These are phyloP conservation scores for Pseudogymnoascus destructans DNA, from an alignment of 2,329 filamentous ascomycete genomes.

Conservation along the genomic window DNA sequence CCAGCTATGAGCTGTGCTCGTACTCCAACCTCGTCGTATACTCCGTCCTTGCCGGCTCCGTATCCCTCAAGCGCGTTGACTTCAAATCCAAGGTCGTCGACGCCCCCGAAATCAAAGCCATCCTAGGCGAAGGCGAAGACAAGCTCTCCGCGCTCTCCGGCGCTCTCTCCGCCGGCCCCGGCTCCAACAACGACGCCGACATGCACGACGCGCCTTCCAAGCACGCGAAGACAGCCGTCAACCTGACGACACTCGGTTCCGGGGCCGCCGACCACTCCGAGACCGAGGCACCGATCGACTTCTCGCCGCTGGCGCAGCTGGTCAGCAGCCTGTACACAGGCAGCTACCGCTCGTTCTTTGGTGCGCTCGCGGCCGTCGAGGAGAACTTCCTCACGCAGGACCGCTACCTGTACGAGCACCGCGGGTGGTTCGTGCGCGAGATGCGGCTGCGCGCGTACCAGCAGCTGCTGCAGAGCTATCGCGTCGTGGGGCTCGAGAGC, in stretches of 20 bases:
- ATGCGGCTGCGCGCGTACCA: slow-evolving; percentile 96
- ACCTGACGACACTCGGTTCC: slow-evolving; percentile 70
- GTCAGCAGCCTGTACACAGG: slow-evolving; percentile 88
- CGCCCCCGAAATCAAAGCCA: slow-evolving; percentile 94
- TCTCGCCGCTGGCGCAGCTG: slow-evolving; percentile 72
- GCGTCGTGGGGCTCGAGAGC: slow-evolving; percentile 88
- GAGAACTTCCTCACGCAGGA: slow-evolving; percentile 89
- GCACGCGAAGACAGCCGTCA: slow-evolving; percentile 58
- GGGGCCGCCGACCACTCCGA: slow-evolving; percentile 55
- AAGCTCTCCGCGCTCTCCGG: slow-evolving; percentile 73
- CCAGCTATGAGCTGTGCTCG: slow-evolving; percentile 94
- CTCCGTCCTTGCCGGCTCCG: slow-evolving; percentile 84
- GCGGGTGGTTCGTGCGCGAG: slow-evolving; percentile 93
- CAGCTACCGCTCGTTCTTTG: slow-evolving; percentile 89
- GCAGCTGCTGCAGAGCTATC: slow-evolving; percentile 93
- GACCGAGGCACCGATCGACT: slow-evolving; percentile 73
- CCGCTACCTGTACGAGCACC: slow-evolving; percentile 90
- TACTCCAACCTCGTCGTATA: slow-evolving; percentile 94
- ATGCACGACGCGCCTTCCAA: slow-evolving; percentile 37
- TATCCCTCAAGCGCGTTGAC: slow-evolving; percentile 90
- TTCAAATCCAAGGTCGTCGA: slow-evolving; percentile 99
- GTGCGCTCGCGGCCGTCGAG: slow-evolving; percentile 77
- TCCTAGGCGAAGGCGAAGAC: slow-evolving; percentile 80
- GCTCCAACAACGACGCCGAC: slow-evolving; percentile 59
- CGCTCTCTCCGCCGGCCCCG: slow-evolving; percentile 66